Base-by-base conservation (phyloP, 306 rosid genomes). In the Senna siamea region DNA sequence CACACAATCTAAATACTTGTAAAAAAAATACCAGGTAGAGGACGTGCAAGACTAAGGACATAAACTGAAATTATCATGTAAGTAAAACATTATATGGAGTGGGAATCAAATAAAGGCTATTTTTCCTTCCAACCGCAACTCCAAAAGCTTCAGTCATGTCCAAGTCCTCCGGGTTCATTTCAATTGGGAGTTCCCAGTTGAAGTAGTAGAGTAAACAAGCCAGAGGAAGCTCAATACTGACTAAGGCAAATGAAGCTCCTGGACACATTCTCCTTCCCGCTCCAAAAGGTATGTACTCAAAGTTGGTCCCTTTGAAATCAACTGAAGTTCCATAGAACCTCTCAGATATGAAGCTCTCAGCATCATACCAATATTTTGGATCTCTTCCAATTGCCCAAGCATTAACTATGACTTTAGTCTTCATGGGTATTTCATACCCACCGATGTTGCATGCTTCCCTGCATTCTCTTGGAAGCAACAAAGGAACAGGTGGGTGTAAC, bases 351-450 rank as follows among this genome's bases (percentile, higher is more conserved):
- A 83, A 83, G 14, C 53, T 79, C 35, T 83, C 80, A 0, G 80
- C 77, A 20, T 83, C 84, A 55, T 54, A 11, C 84, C 87, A 83
- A 62, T 76, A 6, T 0, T 58, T 1, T 0, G 80, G 72, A 58
- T 84, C 85, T 69, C 87, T 84, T 13, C 69, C 85, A 46, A 84
- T 13, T 23, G 82, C 82, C 82, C 84, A 84, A 6, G 80, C 87
- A 19, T 84, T 80, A 5, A 84, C 37, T 0, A 84, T 63, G 53
- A 84, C 82, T 51, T 69, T 74, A 3, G 87, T 80, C 22, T 69
- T 64, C 0, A 34, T 7, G 0, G 85, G 76, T 57, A 84, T 73
- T 0, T 63, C 69, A 53, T 77, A 77, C 1, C 80, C 87, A 17
- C 46, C 69, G 0, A 82, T 53, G 7, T 68, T 41, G 64, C 82